These are phyloP conservation scores for Elaeagnus macrophylla DNA, from an alignment of 306 rosid species.

Conservation along the genomic window DNA sequence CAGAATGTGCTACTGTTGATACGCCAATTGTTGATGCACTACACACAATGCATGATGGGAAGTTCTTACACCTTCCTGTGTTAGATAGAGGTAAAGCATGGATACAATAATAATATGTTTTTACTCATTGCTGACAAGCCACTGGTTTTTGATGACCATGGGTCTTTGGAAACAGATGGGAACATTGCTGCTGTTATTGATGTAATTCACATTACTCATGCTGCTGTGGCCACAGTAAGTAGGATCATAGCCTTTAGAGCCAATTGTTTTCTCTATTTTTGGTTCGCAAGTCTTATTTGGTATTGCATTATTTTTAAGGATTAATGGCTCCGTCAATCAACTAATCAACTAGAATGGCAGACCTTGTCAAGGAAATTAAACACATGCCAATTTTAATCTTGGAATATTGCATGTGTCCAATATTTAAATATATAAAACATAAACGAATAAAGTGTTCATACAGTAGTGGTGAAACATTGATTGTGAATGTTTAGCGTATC, in stretches of 20 bases:
- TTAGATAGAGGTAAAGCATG: conserved; percentile 57
- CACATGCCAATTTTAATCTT: too few species aligned
- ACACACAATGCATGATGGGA: conserved; percentile 88
- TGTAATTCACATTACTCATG: conserved; percentile 82
- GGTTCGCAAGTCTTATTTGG: conserved; percentile 15
- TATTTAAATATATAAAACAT: too few species aligned
- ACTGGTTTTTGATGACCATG: conserved; percentile 23
- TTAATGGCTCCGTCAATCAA: too few species aligned
- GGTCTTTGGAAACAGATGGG: conserved; percentile 57
- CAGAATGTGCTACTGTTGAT: conserved; percentile 74
- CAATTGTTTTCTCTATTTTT: conserved; percentile 2
- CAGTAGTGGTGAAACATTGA: too few species aligned
- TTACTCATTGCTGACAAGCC: not conserved
- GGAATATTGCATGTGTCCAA: too few species aligned
- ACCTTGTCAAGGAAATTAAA: too few species aligned
- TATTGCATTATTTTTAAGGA: not conserved
- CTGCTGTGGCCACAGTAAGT: conserved; percentile 89
- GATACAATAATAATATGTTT: not conserved
- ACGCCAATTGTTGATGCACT: conserved; percentile 94
- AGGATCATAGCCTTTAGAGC: conserved; percentile 21
- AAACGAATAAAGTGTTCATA: too few species aligned
- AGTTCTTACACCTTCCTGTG: conserved; percentile 86
- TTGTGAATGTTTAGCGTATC: too few species aligned
- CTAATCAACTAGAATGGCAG: too few species aligned
- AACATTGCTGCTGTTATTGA: conserved; percentile 59